Base-by-base conservation (phyloP, 192 early-diverging fungal species). In the Coemansia sp. region DNA sequence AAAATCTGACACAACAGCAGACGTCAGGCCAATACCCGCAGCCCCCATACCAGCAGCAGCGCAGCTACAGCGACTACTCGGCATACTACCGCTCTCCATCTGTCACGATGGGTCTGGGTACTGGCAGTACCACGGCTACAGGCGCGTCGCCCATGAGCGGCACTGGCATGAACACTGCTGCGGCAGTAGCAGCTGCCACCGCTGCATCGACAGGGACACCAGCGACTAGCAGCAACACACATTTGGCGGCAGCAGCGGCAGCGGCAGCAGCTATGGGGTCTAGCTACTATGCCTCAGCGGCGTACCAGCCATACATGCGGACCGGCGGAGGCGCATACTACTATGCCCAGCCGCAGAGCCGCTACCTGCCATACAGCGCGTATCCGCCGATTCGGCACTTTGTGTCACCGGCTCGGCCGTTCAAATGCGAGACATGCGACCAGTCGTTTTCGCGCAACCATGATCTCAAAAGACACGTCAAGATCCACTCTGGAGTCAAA, bases 401-500 rank as follows among this genome's bases (percentile, higher is more conserved):
- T 54, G 78, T 81, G 17, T 81, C 78, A 0, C 81, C 81, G 2
- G 70, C 82, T 8, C 66, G 78, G 44, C 82, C 82, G 9, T 83
- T 81, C 71, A 83, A 83, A 57, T 83, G 81, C 63, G 66, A 78
- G 43, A 81, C 70, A 3, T 79, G 82, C 61, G 75, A 81, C 54
- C 73, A 81, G 55, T 75, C 75, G 15, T 91, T 91, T 63, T 87
- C 84, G 29, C 83, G 89, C 43, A 86, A 89, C 63, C 88, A 89
- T 55, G 89, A 91, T 63, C 68, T 88, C 9, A 88, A 90, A 57
- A 76, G 90, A 3, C 90, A 92, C 58, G 83, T 86, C 70, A 85
- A 87, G 55, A 88, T 89, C 3, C 90, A 92, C 59, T 85, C 84
- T 58, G 85, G 89, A 10, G 73, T 84, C 42, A 92, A 92, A 68